Base-by-base conservation (phyloP, 768 basidiomycete genomes). In the Mycena galericulata region DNA sequence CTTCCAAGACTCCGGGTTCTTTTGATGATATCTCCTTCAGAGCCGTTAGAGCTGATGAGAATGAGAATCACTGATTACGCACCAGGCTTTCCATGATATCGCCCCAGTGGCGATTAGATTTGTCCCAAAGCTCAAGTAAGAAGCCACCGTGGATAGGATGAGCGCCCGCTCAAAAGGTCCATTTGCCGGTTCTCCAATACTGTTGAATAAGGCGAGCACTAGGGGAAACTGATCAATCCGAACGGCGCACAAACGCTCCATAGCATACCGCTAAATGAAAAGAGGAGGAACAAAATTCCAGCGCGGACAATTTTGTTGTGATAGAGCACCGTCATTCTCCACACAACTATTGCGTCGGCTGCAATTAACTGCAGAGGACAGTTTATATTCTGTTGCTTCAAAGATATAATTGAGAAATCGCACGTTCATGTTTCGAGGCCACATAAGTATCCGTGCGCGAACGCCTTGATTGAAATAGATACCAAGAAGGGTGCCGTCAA, bases 341-440 rank as follows among this genome's bases (percentile, higher is more conserved):
- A 65, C 34, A 65, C 63, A 14, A 65, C 63, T 38, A 65, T 65
- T 26, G 54, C 45, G 26, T 65, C 55, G 29, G 63, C 63, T 17
- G 15, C 29, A n/a, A 65, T 65, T 5, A 65, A 9, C 54, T 65
- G 29, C 36, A 47, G 36, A 14, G 24, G 20, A 36, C 34, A 15
- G 38, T 7, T 36, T 55, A 2, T 15, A 47, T n/a, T n/a, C 18
- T 3, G 30, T 24, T 1, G 18, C 38, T 22, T 62, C 45, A 40
- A 10, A 53, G 14, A 36, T 3, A n/a, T 2, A 34, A 15, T n/a
- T 18, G 2, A 29, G 40, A 32, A 32, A n/a, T 5, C 51, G 51
- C 32, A 63, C 62, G 45, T 63, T 63, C 62, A 63, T 55, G 36
- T 63, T 63, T 36, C 62, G 62, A 26, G 62, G 62, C 62, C 62